Evolutionary conservation across 75 land plant genomes (phyloP), one percentile per base, ranked within the genome.

Genomic region (Larix kaempferi): DNA sequence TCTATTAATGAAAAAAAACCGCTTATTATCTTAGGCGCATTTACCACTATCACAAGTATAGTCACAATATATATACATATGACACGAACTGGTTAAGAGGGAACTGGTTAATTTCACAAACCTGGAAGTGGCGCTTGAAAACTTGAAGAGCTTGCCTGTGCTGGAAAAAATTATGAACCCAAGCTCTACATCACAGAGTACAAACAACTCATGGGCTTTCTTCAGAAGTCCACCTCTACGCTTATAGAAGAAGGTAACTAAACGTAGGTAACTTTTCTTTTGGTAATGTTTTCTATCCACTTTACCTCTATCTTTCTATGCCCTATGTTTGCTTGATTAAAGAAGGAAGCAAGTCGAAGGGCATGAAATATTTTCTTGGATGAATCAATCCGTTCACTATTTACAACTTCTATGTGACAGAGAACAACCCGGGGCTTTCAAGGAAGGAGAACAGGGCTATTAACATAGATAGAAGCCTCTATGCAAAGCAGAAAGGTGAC

Each of bases 131-230:
- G 67, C 37, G 13, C 16, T 29, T 29, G 67, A 14, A 3, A 26
- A 64, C 33, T 73, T 10, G 17, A 39, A 73, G n/a, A 79, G 77
- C 49, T 79, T 74, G 59, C 82, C 82, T n/a, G n/a, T n/a, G n/a
- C n/a, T n/a, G 71, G 84, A 83, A 77, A 83, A 83, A 2, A 79
- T 52, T 35, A 83, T 83, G 27, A 83, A 60, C 2, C 64, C 77
- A n/a, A 83, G 52, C 19, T 83, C 63, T 11, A 61, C 75, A 15
- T 83, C 84, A 59, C 84, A 83, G 2, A 83, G 82, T 0, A 74
- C 65, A 17, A 77, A 73, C 6, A 83, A 77, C 60, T 83, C 84
- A 33, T 79, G 56, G 21, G 84, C 84, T 63, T 83, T 83, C 84
- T 83, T 83, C 44, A 81, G 78, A 27, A 83, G 61, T n/a, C n/a